Conservation (phyloP, 352 stramenopile species). For the Globisporangium radiosum region DNA sequence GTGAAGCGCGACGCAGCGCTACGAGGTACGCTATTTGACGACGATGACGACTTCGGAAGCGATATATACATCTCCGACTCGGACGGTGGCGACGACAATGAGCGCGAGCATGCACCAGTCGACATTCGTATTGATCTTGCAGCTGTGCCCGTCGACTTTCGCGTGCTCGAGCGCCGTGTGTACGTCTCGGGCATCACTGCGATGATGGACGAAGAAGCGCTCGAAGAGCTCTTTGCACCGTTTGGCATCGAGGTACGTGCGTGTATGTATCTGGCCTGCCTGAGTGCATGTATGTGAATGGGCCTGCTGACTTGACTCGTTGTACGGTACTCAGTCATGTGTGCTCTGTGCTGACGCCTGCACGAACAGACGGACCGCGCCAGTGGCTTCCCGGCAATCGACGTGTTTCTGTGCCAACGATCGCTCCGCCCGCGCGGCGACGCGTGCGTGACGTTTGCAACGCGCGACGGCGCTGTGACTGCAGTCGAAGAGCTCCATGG, state of each 20-base stretch:
- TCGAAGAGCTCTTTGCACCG: slow-evolving; percentile 46
- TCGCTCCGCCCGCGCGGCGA: slow-evolving; percentile 44
- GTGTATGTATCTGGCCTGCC: neutral
- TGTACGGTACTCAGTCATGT: neutral
- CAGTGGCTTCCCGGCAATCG: slow-evolving; percentile 41
- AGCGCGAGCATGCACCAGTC: neutral
- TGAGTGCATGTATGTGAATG: too few relatives aligned
- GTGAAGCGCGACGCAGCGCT: neutral
- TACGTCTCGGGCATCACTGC: slow-evolving; percentile 56
- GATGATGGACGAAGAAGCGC: slow-evolving; percentile 29
- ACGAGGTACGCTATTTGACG: slow-evolving; percentile 5
- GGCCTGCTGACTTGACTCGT: neutral
- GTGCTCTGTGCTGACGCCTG: neutral
- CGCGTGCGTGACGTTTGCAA: slow-evolving; percentile 39
- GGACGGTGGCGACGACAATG: slow-evolving; percentile 17
- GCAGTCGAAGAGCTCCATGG: slow-evolving; percentile 53
- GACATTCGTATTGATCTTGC: slow-evolving; percentile 54
- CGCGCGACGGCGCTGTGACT: slow-evolving; percentile 24
- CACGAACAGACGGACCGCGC: slow-evolving; percentile 30
- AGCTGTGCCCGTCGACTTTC: slow-evolving; percentile 31
- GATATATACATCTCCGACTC: slow-evolving; percentile 47
- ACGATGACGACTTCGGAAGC: slow-evolving; percentile 1
- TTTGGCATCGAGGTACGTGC: slow-evolving; percentile 45
- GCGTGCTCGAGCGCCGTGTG: slow-evolving; percentile 30
- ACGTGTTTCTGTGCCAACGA: slow-evolving; percentile 47